Base-by-base conservation (phyloP, 2,329 filamentous ascomycete species). In the Penicillium fuscoglaucum region DNA sequence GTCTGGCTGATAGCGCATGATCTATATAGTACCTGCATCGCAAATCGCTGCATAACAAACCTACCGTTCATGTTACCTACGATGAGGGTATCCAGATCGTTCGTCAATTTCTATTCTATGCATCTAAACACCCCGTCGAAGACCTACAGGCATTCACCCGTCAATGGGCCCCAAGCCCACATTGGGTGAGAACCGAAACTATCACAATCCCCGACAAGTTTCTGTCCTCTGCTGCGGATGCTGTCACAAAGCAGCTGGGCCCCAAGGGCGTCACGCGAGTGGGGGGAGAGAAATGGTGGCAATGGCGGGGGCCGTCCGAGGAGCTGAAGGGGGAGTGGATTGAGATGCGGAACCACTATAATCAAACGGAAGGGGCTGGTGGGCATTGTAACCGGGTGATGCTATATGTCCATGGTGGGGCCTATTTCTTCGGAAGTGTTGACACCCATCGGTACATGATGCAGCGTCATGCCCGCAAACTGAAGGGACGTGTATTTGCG, bases 401-500 rank as follows among this genome's bases (percentile, higher is more conserved):
- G 85, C 80, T 99, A 26, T 98, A 98, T 75, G 82, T 98, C 24
- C 95, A 98, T 70, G 95, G 95, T 15, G 93, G 93, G 7, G 93
- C 90, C 21, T 98, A 96, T 76, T 99, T 88, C 77, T 98, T 99
- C 72, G 93, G 95, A 15, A 96, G 91, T 67, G 88, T 97, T 39
- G 93, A 97, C 71, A 93, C 96, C 74, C 95, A 98, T 79, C 87
- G 95, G n/a, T 98, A 98, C 77, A 93, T 98, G 81, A 87, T 99
- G 82, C 95, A 99, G 76, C 84, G 93, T 49, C 93, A 98, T 82
- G 95, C 95, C 29, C 84, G 95, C 54, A 98, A 98, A 77, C 82
- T 99, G 60, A 92, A 95, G 75, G 93, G 92, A 19, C 84, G 92
- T 55, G 89, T 97, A 8, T 87, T 98, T 73, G 92, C 93, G 26